These are phyloP conservation scores for Pichia sp. DNA, from an alignment of 1,139 yeast genomes.

Conservation along the genomic window DNA sequence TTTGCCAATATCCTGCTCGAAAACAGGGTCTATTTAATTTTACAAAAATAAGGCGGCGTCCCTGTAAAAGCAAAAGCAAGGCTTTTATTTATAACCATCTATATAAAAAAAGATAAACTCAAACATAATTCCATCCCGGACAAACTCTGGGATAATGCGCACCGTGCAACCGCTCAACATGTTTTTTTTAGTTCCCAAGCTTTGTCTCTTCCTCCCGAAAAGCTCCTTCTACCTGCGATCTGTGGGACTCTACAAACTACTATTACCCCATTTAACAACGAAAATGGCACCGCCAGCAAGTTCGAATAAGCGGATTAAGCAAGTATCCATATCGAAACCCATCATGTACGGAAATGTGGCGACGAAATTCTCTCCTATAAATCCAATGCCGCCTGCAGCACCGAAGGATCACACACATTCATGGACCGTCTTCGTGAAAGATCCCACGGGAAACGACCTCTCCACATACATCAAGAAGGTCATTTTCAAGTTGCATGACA, in stretches of 20 bases:
- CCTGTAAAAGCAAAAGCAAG: too few species aligned
- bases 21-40: too few species aligned
- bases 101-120: too few species aligned
- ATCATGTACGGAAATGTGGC: conserved; percentile 86
- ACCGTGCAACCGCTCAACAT: too few species aligned
- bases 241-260: background rate
- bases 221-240: background rate
- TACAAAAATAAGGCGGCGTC: too few species aligned
- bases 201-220: background rate
- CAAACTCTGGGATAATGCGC: too few species aligned
- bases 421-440: conserved; percentile 92
- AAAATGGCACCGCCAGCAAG: conserved; percentile 32
- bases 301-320: conserved; percentile 36
- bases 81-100: too few species aligned
- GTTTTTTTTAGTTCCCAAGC: too few species aligned
- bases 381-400: conserved; percentile 66
- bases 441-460: conserved; percentile 77
- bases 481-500: conserved; percentile 90
- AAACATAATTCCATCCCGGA: too few species aligned
- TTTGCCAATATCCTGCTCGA: too few species aligned
- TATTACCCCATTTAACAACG: background rate
- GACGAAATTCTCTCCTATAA: conserved; percentile 33
- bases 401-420: conserved; percentile 90
- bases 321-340: conserved; percentile 79
- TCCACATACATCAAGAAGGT: conserved; percentile 84